Evolutionary conservation across 345 rosid species (phyloP), one percentile per base, ranked within the genome.

Genomic region (Microthlaspi erraticum): DNA sequence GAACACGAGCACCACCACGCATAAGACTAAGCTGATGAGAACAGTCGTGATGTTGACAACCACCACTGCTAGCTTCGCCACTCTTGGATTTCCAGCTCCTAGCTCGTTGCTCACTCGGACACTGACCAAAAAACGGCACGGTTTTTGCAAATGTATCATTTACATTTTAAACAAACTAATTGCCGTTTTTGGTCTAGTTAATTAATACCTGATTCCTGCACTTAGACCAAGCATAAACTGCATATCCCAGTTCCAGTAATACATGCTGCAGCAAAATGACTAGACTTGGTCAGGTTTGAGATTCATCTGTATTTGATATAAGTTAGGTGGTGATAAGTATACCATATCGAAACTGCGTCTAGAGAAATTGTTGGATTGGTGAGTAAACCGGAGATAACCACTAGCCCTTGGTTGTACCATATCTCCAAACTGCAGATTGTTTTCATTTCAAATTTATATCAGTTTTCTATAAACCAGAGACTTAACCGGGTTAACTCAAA

Each of bases 351-450:
- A 76, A 89, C 75, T 14, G 99, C 85, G 71, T 89, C 97, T 2
- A 94, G 73, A n/a, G 99, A 41, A 46, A 94, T 68, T 26, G 91
- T 87, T 1, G 99, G 88, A 66, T 84, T 67, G 8, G 89, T 2
- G 51, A 94, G 99, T 33, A 88, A 84, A 29, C 99, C 99, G 6
- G 96, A 85, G 33, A 94, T 78, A 6, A 94, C 80, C 66, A 94
- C 97, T 73, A 94, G 77, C 58, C 96, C 99, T 86, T 94, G 99
- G 73, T 59, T 83, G 84, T 91, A 94, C 96, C 99, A 94, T 60
- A 94, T 84, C 86, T 94, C 99, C 87, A 94, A 88, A 68, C 96
- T 94, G 44, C 77, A 68, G 17, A 31, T 2, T n/a, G 29, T 23
- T 17, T 10, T 0, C 23, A 70, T 64, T 63, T n/a, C 39, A 49